Evolutionary conservation across 2,329 filamentous ascomycete species (phyloP), one percentile per base, ranked within the genome.

Genomic region (Ophiocordyceps camponoti-leonardi): DNA sequence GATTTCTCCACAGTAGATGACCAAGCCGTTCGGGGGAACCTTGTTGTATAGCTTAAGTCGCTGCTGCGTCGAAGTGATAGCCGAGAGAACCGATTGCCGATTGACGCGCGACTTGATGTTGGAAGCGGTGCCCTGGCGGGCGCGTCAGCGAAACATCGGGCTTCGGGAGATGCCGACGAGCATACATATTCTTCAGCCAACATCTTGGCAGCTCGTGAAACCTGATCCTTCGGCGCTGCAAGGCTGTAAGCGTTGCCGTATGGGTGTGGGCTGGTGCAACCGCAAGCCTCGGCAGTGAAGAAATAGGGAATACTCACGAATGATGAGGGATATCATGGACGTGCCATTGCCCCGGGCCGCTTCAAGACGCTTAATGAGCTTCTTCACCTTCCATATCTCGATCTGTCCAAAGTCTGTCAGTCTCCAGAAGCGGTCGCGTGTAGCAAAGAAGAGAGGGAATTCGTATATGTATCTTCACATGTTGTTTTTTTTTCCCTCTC

Each of bases 81-180:
- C 92, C 35, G 90, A 96, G 56, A 98, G 73, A 55, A 98, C 92
- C 45, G 92, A 98, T 62, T 96, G 85, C 67, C 92, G 81, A 69
- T 98, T 98, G 71, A 98, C 92, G 62, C 92, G 88, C 49, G 92
- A 98, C 69, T 98, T 98, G 73, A 98, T 98, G 71, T 98, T 98
- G 58, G 88, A 95, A 49, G 92, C 93, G 49, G 92, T 98, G 62
- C 92, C 92, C 86, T 35, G 40, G 49, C 33, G 26, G n/a, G 31
- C 19, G 31, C 19, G 52, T 61, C 42, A 59, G 51, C 39, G 2
- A 10, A 19, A 19, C 2, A 11, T 43, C 35, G 13, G 16, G 20
- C 2, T 28, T 18, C 20, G 11, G 35, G 12, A 23, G 30, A 18
- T 42, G 23, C 20, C 33, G 13, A 47, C 83, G 54, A 76, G 92